These are phyloP conservation scores for Pseudogymnoascus sp. DNA, from an alignment of 2,329 filamentous ascomycete species.

Conservation along the genomic window DNA sequence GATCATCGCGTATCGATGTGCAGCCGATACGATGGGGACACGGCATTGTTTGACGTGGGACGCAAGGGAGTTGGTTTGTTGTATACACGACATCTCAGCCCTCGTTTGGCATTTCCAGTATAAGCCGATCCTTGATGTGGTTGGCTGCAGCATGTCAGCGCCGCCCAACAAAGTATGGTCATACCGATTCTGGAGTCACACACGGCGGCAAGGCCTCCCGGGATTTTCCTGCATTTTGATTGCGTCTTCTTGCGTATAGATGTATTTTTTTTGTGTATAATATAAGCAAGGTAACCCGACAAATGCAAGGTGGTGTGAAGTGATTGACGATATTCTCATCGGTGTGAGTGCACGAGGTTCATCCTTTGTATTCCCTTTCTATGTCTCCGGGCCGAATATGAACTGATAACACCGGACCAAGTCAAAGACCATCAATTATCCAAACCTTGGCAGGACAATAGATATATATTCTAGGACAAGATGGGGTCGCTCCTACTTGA, in stretches of 20 bases:
- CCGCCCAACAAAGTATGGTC: neutral
- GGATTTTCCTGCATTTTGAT: neutral
- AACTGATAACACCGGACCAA: neutral
- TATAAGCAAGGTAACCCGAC: neutral
- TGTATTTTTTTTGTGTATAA: neutral
- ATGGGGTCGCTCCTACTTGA: neutral
- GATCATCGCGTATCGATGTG: neutral
- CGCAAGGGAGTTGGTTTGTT: neutral
- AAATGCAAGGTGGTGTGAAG: neutral
- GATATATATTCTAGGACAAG: neutral
- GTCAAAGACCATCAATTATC: neutral
- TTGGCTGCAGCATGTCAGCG: neutral
- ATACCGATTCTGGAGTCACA: neutral
- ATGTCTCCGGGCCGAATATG: neutral
- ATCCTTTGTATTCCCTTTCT: neutral
- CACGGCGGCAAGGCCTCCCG: neutral
- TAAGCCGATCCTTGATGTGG: neutral
- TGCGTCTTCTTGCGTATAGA: neutral
- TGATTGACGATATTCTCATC: neutral
- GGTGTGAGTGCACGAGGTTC: neutral
- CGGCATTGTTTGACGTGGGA: slow-evolving; percentile 5
- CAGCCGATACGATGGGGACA: neutral
- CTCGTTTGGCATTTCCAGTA: neutral
- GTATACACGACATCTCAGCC: neutral
- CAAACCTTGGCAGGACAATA: neutral